A percentile compares a stretch with the other conserved stretches of the same genome.
Conservation (phyloP, 2,329 filamentous ascomycete species). For the Fusarium sp. region DNA sequence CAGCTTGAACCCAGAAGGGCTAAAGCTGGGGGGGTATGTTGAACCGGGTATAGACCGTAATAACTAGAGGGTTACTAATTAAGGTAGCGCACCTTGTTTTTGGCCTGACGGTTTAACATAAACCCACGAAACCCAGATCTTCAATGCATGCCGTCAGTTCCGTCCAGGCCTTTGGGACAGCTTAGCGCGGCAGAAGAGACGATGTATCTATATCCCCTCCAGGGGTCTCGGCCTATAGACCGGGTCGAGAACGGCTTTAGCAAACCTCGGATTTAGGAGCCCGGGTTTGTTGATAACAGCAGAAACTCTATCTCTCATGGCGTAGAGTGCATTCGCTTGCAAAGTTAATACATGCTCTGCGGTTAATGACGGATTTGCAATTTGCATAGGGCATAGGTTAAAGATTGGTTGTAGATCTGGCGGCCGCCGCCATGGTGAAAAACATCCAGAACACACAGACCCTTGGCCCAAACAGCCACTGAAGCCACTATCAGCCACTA, state of each 20-base stretch:
- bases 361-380: neutral
- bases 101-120: no score
- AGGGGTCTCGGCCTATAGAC: neutral
- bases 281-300: neutral
- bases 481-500: neutral
- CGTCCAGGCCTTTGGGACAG: neutral
- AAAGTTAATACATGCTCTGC: no score
- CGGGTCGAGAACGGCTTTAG: neutral
- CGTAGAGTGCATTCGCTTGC: neutral
- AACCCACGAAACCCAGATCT: neutral
- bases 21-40: no score
- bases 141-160: neutral
- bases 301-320: neutral
- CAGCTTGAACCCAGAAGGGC: no score
- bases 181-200: neutral
- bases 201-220: neutral
- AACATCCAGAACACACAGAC: neutral
- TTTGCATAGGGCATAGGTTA: neutral
- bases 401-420: neutral
- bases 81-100: no score
- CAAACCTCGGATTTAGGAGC: neutral
- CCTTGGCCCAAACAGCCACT: neutral
- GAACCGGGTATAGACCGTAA: no score
- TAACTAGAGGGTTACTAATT: no score
- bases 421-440: neutral